phyloP scores from a whole-genome alignment of 345 rosid genomes.

The thale cress (Arabidopsis thaliana) region DNA sequence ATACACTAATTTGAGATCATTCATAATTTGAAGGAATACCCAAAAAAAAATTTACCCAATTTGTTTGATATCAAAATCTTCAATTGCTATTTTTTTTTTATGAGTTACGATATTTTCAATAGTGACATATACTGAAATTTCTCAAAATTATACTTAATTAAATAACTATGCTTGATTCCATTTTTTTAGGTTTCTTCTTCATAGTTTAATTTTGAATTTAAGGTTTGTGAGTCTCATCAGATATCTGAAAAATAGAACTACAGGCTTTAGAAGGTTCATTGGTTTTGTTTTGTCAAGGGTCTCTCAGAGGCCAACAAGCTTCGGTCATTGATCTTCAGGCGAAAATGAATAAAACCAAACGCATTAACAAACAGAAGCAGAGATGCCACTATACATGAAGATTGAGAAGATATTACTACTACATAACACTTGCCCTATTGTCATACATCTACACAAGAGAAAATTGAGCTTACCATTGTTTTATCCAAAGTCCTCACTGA shows the following conservation, averaged over 20 bases:
- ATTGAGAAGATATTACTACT: conserved; percentile 32
- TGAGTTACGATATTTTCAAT: no score
- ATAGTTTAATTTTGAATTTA: neutral
- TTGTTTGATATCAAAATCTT: no score
- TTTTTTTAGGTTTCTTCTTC: neutral
- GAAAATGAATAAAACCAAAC: conserved; percentile 8
- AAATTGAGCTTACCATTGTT: conserved; percentile 35
- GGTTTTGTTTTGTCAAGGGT: neutral
- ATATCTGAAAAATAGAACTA: neutral
- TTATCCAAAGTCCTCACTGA: conserved; percentile 39
- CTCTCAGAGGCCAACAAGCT: neutral
- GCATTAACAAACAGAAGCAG: neutral
- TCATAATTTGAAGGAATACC: no score
- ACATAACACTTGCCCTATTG: conserved; percentile 34
- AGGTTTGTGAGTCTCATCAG: neutral
- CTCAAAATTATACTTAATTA: neutral
- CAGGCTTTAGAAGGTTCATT: neutral
- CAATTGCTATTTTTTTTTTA: no score
- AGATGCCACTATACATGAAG: conserved; percentile 35
- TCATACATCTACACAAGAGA: conserved; percentile 41
- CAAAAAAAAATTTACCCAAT: no score
- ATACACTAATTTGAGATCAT: no score
- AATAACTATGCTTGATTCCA: neutral
- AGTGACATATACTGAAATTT: neutral
- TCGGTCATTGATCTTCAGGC: neutral